Base-by-base conservation (phyloP, 2,329 filamentous ascomycete genomes). In the Decorospora gaudefroyi region DNA sequence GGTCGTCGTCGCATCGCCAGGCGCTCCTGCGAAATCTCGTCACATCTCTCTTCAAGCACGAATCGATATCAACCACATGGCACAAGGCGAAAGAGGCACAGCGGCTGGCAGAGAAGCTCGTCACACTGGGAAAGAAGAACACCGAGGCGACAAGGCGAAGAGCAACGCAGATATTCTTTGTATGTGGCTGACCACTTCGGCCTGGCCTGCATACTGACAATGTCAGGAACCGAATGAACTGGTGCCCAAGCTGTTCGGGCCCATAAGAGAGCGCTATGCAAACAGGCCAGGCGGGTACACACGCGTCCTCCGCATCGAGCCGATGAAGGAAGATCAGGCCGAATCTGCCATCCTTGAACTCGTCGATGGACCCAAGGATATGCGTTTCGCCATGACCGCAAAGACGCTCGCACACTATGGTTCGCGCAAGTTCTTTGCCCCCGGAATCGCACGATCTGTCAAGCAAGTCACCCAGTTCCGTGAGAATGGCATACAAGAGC, bases 41-140 rank as follows among this genome's bases (percentile, higher is more conserved):
- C 70, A 96, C 92, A 58, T 93, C 92, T 41, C 87, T 99, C 57
- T 87, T 99, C 75, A 81, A 88, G 72, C 84, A 95, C 73, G 93
- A 99, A 77, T 85, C 89, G 53, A 95, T 99, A 75, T 85, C 86
- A 54, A 99, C 93, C 36, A 96, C 93, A 74, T 96, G 88, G 80
- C 85, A 87, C 70, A 97, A 97, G 76, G 93, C 93, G 33, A 99
- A 97, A 75, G 93, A 99, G 76, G 88, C 93, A 13, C 93, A 99
- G 75, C 82, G 88, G 29, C 72, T 97, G 59, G 93, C 91, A 6
- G 93, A 99, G 69, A 95, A 95, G 77, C 78, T 97, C 57, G 91
- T 99, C 64, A 96, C 91, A 4, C 72, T 96, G 61, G 92, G 88
- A 13, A 99, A 97, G 81, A 87, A 85, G 75, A 90, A 96, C 71